phyloP scores from a whole-genome alignment of 2,329 filamentous ascomycete species.

The Pyricularia sp. region DNA sequence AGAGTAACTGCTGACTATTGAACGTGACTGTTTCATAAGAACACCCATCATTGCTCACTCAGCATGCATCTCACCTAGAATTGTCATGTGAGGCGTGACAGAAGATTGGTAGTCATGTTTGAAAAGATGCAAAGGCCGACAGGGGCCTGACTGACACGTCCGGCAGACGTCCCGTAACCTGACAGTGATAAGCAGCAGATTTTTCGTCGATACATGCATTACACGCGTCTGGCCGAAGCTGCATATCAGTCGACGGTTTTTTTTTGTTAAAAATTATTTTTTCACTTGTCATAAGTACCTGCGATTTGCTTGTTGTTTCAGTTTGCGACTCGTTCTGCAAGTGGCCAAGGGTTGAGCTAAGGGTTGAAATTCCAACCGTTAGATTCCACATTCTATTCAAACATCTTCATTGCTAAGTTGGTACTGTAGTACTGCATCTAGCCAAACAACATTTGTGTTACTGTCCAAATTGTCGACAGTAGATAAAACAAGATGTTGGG shows the following conservation, averaged over 20 bases:
- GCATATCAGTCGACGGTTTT: background rate
- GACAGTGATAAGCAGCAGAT: background rate
- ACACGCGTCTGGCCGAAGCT: background rate
- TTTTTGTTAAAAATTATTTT: background rate
- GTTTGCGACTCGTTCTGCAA: background rate
- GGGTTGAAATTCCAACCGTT: background rate
- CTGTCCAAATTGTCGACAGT: background rate
- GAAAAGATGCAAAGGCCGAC: no score
- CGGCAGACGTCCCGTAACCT: no score
- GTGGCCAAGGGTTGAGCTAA: background rate
- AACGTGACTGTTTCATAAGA: no score
- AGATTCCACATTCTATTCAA: background rate
- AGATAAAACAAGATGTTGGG: slow-evolving; percentile 15
- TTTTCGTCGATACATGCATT: background rate
- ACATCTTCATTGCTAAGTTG: background rate
- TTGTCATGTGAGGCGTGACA: background rate
- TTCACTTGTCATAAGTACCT: background rate
- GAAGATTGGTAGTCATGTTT: background rate
- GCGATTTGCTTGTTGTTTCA: background rate
- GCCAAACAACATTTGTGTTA: background rate
- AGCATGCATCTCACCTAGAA: background rate
- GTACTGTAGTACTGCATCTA: background rate
- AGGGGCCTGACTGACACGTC: no score
- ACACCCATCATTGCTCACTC: no score
- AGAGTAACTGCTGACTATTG: no score